Conservation (phyloP, 2,329 filamentous ascomycete species). For the Xenosphaeropsis pyriputrescens region DNA sequence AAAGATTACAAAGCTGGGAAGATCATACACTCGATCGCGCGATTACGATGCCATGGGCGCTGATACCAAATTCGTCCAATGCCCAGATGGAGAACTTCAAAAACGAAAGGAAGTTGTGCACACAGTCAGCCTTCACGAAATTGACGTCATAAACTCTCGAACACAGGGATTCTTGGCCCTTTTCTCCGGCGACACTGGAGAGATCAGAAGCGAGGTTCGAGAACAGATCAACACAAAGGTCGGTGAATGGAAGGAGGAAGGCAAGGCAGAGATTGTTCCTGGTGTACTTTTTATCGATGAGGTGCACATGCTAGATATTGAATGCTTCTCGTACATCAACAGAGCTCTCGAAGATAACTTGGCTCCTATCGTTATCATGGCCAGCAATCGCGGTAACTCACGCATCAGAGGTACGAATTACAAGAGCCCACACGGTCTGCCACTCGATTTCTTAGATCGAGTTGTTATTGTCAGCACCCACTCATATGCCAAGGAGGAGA, state of each 20-base stretch:
- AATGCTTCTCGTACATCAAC: conserved; percentile 98
- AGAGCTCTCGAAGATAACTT: conserved; percentile 89
- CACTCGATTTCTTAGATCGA: conserved; percentile 89
- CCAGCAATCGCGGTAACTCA: conserved; percentile 85
- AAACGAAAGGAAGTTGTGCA: conserved; percentile 95
- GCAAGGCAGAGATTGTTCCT: conserved; percentile 95
- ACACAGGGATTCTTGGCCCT: conserved; percentile 97
- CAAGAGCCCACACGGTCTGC: conserved; percentile 81
- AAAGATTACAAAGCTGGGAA: conserved; percentile 92
- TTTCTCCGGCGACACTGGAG: conserved; percentile 94
- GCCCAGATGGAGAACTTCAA: conserved; percentile 92
- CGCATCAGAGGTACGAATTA: conserved; percentile 90
- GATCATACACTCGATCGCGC: conserved; percentile 84
- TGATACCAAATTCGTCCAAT: conserved; percentile 96
- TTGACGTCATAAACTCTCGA: conserved; percentile 97
- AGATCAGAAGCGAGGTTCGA: conserved; percentile 92
- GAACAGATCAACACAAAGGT: conserved; percentile 99
- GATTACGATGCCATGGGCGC: conserved; percentile 99
- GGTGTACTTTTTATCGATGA: conserved; percentile 97
- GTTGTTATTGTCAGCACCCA: conserved; percentile 95
- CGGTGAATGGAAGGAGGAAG: conserved; percentile 97
- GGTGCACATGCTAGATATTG: conserved; percentile 98
- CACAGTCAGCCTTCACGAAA: conserved; percentile 93
- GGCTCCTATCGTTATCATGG: conserved; percentile 97
- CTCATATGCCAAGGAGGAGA: conserved; percentile 67